A percentile compares a stretch with the other conserved stretches of the same genome.
These are phyloP conservation scores for peach (Prunus persica) DNA, from an alignment of 306 rosid species.

Conservation along the genomic window DNA sequence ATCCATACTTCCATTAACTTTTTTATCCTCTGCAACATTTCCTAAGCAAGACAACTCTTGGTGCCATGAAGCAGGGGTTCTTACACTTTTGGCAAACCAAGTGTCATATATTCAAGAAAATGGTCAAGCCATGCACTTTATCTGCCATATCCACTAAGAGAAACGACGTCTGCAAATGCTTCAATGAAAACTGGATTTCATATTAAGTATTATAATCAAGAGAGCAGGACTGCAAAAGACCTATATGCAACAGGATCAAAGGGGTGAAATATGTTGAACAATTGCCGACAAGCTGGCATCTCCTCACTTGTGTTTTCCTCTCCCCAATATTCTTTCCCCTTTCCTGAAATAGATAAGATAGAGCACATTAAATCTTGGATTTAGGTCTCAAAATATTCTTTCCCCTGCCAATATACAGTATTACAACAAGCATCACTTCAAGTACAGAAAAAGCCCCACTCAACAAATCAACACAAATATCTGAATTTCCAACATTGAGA, in stretches of 20 bases:
- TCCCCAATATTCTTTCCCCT: slow-evolving; percentile 87
- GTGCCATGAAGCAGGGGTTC: too few species aligned
- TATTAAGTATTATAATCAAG: neutral
- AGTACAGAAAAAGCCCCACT: neutral
- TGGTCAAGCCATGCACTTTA: neutral
- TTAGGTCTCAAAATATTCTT: slow-evolving; percentile 10
- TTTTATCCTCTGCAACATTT: too few species aligned
- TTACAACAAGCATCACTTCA: neutral
- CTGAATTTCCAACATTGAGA: neutral
- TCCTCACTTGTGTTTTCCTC: slow-evolving; percentile 80
- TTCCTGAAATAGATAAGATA: slow-evolving; percentile 49
- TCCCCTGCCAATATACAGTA: neutral
- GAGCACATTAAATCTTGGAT: slow-evolving; percentile 5
- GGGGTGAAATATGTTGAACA: slow-evolving; percentile 98
- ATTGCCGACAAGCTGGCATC: slow-evolving; percentile 90
- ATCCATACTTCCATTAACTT: too few species aligned
- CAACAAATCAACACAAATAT: neutral
- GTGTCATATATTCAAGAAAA: neutral
- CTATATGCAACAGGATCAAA: slow-evolving; percentile 98
- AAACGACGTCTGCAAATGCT: neutral
- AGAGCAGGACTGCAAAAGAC: slow-evolving; percentile 38
- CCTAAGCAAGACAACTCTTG: too few species aligned
- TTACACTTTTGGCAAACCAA: neutral
- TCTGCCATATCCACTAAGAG: neutral
- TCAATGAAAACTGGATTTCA: slow-evolving; percentile 8